Evolutionary conservation across 441 rosid species (phyloP).

Genomic region (Arabidopsis lyrata): DNA sequence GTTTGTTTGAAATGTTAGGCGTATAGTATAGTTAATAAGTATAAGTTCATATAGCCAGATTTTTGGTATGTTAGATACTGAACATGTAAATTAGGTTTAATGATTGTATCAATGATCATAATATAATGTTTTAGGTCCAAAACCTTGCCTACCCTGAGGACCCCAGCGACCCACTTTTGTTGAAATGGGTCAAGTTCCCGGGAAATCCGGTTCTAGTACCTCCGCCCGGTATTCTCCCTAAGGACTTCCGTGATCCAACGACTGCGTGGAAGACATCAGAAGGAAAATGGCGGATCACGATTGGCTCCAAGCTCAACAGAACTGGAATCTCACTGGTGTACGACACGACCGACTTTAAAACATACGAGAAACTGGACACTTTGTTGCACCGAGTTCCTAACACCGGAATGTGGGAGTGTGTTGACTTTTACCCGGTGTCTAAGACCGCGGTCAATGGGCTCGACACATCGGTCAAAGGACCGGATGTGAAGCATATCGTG

Average conservation of each 20-base stretch:
- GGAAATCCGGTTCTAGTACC: conserved; percentile 81
- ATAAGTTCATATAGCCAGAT: conserved; percentile 18
- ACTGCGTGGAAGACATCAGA: conserved; percentile 82
- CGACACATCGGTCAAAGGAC: conserved; percentile 75
- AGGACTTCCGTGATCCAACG: conserved; percentile 93
- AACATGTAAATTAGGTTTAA: conserved; percentile 38
- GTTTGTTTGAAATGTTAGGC: not conserved
- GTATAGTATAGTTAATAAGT: conserved; percentile 3
- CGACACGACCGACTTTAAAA: conserved; percentile 73
- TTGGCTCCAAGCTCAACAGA: conserved; percentile 74
- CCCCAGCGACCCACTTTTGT: conserved; percentile 76
- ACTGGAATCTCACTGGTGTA: conserved; percentile 81
- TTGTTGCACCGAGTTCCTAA: conserved; percentile 67
- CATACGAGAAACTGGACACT: conserved; percentile 52
- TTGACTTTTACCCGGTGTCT: conserved; percentile 86
- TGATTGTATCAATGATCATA: not conserved
- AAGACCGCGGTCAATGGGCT: conserved; percentile 52
- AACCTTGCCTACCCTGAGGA: conserved; percentile 92
- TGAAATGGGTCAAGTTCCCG: conserved; percentile 78
- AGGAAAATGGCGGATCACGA: conserved; percentile 79
- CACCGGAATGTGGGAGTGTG: conserved; percentile 99
- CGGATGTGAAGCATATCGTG: conserved; percentile 75
- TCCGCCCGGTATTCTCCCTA: conserved; percentile 62
- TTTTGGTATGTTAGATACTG: conserved; percentile 37
- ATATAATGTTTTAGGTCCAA: conserved; percentile 50